Base-by-base conservation (phyloP, 257 asterid species). In the Nicotiana noctiflora region DNA sequence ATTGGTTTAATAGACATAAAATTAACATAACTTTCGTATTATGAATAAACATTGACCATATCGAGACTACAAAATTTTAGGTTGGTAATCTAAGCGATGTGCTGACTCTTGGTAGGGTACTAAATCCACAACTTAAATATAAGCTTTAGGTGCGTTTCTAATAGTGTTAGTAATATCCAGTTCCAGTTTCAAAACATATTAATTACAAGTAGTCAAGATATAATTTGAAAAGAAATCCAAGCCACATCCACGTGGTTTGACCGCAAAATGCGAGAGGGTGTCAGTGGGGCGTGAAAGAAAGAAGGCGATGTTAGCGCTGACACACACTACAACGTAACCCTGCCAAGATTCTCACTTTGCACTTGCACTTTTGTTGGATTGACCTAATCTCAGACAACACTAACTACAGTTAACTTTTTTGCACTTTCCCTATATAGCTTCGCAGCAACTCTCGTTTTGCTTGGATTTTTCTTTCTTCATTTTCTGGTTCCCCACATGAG, bases 261-360 rank as follows among this genome's bases (percentile, higher is more conserved):
- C 81, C 83, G 52, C 40, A 75, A 74, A 80, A 44, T 56, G 63
- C 56, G 79, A 80, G 79, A 23, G 29, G 29, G 29, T 27, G 75
- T 19, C 13, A 34, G 76, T 4, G 65, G 78, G 81, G 29, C 23
- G 27, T 57, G 76, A n/a, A 12, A 46, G 82, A 70, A 81, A 81
- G 49, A 82, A 68, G 63, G 86, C 86, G 86, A 64, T 81, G 88
- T 65, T 61, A 49, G 88, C 86, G 88, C 86, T 85, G 88, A 85
- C 32, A 29, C 32, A 29, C 4, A 29, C 32, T 29, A 29, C 32
- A 29, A 29, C 32, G 32, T 29, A 29, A 29, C 32, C 32, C 32
- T 29, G 32, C 32, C 56, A 60, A 8, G 14, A 19, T 34, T 60
- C 8, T 53, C 31, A 46, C 74, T 29, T 37, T 37, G 44, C 44